phyloP scores from a whole-genome alignment of 495 filamentous ascomycete species.

The Trichoderma reesei region DNA sequence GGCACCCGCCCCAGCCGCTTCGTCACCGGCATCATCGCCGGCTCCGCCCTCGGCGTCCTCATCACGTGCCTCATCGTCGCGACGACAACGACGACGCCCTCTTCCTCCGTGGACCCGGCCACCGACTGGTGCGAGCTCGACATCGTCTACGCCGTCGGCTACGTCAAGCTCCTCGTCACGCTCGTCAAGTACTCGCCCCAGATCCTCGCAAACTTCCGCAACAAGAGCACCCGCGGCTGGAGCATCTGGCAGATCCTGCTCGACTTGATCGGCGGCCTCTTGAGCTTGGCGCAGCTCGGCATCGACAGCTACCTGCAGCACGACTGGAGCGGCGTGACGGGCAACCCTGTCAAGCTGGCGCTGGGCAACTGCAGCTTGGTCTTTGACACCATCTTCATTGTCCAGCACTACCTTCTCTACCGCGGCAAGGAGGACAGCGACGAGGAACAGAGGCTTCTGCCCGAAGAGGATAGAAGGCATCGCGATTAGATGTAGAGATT shows the following conservation, averaged over 20 bases:
- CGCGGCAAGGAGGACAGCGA: conserved; percentile 15
- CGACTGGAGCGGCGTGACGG: conserved; percentile 82
- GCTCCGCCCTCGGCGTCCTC: conserved; percentile 49
- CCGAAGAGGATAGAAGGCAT: conserved; percentile 2
- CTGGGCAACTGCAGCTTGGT: conserved; percentile 72
- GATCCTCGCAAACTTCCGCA: conserved; percentile 68
- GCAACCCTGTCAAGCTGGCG: conserved; percentile 85
- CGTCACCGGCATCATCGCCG: conserved; percentile 57
- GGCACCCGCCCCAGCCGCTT: conserved; percentile 48
- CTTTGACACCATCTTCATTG: conserved; percentile 80
- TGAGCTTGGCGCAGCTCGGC: conserved; percentile 74
- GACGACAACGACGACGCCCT: conserved; percentile 37
- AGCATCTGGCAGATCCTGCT: conserved; percentile 77
- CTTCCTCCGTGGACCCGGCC: conserved; percentile 28
- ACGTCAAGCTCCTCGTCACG: conserved; percentile 81
- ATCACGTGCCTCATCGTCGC: conserved; percentile 47
- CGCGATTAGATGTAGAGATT: neutral
- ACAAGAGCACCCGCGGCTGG: conserved; percentile 80
- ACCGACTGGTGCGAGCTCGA: conserved; percentile 37
- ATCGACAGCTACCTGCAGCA: conserved; percentile 76
- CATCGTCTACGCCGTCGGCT: conserved; percentile 65
- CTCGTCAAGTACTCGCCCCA: conserved; percentile 90
- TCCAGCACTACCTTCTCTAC: conserved; percentile 82
- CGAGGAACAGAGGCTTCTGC: neutral
- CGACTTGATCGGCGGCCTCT: conserved; percentile 67